These are phyloP conservation scores for Inga laurina DNA, from an alignment of 306 rosid species.

Conservation along the genomic window DNA sequence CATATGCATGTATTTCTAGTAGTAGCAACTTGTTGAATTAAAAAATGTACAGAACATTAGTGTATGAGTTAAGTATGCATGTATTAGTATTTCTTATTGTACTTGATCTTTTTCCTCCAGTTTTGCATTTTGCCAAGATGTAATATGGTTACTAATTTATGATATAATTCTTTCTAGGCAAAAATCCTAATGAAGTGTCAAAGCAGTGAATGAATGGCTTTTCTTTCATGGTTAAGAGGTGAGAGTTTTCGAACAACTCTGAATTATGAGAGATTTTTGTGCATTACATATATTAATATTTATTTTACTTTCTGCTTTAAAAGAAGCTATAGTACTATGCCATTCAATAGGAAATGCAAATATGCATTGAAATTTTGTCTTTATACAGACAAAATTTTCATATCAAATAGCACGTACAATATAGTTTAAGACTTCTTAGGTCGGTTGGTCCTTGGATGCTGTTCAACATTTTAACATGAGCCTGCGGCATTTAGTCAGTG, in stretches of 20 bases:
- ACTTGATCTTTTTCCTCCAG: not conserved
- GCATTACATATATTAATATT: slow-evolving; percentile 7
- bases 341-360: slow-evolving; percentile 15
- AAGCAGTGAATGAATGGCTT: slow-evolving; percentile 47
- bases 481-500: not conserved
- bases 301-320: not conserved
- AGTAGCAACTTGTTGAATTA: not conserved
- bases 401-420: slow-evolving; percentile 23
- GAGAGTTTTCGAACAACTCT: slow-evolving; percentile 29
- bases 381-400: slow-evolving; percentile 1
- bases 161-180: slow-evolving; percentile 50
- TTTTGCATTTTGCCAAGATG: slow-evolving; percentile 21
- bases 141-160: slow-evolving; percentile 26
- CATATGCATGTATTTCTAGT: not conserved
- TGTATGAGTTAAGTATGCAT: not conserved
- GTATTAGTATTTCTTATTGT: slow-evolving; percentile 7
- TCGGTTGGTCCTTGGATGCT: not conserved
- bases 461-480: slow-evolving; percentile 21
- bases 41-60: not conserved
- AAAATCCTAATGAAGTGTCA: slow-evolving; percentile 48
- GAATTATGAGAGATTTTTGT: slow-evolving; percentile 18
- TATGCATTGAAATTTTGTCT: not conserved
- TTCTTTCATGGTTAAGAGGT: slow-evolving; percentile 36
- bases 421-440: not conserved
- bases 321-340: not conserved